phyloP scores from a whole-genome alignment of 2,329 filamentous ascomycete genomes.

The Peltaster fructicola region DNA sequence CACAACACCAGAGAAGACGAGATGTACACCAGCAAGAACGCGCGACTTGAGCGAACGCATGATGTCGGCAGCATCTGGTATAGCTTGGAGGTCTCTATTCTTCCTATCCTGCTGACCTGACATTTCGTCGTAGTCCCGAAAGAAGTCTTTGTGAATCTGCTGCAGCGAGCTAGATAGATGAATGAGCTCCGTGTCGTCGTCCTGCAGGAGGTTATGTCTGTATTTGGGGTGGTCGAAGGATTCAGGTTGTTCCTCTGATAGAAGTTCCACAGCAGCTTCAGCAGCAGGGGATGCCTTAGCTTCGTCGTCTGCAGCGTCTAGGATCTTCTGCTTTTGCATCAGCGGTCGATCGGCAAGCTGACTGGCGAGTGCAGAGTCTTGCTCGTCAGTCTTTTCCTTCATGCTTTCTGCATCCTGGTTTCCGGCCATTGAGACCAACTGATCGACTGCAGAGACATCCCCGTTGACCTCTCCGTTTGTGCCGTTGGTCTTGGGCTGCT shows the following conservation, averaged over 20 bases:
- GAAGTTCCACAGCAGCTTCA: constrained; percentile 25
- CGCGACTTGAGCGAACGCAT: constrained; percentile 64
- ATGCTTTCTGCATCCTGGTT: constrained; percentile 50
- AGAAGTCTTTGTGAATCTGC: constrained; percentile 62
- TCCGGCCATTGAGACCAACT: constrained; percentile 58
- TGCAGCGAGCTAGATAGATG: constrained; percentile 61
- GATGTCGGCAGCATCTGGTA: constrained; percentile 76
- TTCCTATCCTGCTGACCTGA: constrained; percentile 26
- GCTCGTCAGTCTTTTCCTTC: constrained; percentile 62
- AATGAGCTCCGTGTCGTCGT: constrained; percentile 70
- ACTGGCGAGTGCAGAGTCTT: constrained; percentile 72
- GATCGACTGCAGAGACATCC: constrained; percentile 46
- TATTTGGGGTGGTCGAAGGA: constrained; percentile 25
- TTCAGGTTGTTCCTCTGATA: constrained; percentile 12
- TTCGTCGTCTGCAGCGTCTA: constrained; percentile 68
- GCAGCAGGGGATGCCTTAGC: constrained; percentile 32
- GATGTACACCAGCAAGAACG: constrained; percentile 55
- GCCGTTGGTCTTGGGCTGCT: constrained; percentile 5
- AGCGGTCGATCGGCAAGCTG: constrained; percentile 80
- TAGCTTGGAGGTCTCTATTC: constrained; percentile 34
- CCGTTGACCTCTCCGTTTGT: constrained; percentile 18
- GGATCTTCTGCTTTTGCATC: constrained; percentile 76
- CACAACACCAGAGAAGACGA: constrained; percentile 83
- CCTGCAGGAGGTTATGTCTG: constrained; percentile 63
- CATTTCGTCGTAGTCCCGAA: constrained; percentile 55